Percentiles rank a stretch among this genome's conserved stretches.
These are phyloP conservation scores for Hemerocallis citrina DNA, from an alignment of 106 monocot genomes.

Conservation along the genomic window DNA sequence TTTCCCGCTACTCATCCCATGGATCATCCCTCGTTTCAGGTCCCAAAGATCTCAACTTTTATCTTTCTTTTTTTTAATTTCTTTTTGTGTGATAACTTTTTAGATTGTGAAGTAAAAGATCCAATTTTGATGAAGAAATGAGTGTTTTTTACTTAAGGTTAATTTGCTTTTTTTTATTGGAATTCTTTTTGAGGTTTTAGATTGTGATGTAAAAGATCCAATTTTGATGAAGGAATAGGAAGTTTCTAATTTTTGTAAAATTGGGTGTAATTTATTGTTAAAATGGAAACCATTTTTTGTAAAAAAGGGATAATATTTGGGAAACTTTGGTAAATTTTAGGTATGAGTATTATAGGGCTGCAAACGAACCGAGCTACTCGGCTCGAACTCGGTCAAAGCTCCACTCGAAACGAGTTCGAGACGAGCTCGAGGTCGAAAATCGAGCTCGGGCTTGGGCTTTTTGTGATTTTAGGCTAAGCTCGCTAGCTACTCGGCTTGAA, in stretches of 20 bases:
- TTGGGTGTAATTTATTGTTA: not conserved
- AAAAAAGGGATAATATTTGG: too few relatives aligned
- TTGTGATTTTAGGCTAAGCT: too few relatives aligned
- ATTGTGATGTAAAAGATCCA: not conserved
- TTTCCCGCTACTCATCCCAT: conserved; percentile 24
- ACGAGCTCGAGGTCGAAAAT: too few relatives aligned
- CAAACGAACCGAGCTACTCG: too few relatives aligned
- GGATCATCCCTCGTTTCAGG: conserved; percentile 28
- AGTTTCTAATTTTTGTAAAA: not conserved
- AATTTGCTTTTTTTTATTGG: not conserved
- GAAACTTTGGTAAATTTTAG: too few relatives aligned
- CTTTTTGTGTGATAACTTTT: not conserved
- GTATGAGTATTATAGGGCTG: too few relatives aligned
- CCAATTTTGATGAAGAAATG: not conserved
- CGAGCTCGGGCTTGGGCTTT: too few relatives aligned
- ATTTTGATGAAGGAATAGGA: not conserved
- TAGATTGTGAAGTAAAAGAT: not conserved
- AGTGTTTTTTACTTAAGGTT: not conserved
- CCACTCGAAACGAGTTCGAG: too few relatives aligned
- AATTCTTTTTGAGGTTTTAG: not conserved
- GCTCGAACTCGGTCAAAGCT: too few relatives aligned
- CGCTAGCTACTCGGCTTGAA: too few relatives aligned
- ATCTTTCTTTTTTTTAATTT: conserved; percentile 1
- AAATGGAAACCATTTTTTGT: too few relatives aligned
- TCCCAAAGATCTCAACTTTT: not conserved